Conservation (phyloP, 805 yeast species). For the Hanseniaspora clermontiae region DNA sequence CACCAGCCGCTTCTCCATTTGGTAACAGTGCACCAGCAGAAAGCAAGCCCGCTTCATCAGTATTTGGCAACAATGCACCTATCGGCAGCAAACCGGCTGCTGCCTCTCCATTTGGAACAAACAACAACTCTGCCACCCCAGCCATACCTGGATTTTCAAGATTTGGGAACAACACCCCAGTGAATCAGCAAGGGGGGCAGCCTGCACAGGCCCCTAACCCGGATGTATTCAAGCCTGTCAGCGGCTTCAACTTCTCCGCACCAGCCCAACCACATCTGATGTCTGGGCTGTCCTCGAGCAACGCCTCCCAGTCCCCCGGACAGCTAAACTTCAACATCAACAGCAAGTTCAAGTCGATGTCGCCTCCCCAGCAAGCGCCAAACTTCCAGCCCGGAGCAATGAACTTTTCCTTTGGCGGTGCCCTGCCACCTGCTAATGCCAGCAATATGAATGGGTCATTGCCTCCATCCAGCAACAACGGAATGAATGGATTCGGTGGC, state of each 20-base stretch:
- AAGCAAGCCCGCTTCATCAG: neutral
- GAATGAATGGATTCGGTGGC: neutral
- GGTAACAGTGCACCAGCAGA: neutral
- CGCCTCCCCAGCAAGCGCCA: slow-evolving; percentile 13
- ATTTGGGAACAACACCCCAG: slow-evolving; percentile 2
- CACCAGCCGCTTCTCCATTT: neutral
- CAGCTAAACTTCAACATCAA: slow-evolving; percentile 5
- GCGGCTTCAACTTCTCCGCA: slow-evolving; percentile 7
- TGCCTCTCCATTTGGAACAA: neutral
- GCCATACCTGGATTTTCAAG: slow-evolving; percentile 3
- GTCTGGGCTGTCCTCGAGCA: neutral
- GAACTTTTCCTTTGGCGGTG: slow-evolving; percentile 18
- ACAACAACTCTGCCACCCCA: neutral
- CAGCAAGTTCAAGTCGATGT: slow-evolving; percentile 13
- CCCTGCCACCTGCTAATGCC: slow-evolving; percentile 16
- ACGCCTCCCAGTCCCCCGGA: neutral
- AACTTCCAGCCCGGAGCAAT: slow-evolving; percentile 14
- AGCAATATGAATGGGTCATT: neutral
- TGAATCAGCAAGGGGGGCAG: neutral
- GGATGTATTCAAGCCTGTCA: slow-evolving; percentile 8
- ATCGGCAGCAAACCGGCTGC: neutral
- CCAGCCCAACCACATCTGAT: neutral
- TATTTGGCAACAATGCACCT: neutral
- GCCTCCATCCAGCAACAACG: neutral
- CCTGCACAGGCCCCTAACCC: slow-evolving; percentile 2